These are phyloP conservation scores for Trametes punicea DNA, from an alignment of 768 basidiomycete species.

Conservation along the genomic window DNA sequence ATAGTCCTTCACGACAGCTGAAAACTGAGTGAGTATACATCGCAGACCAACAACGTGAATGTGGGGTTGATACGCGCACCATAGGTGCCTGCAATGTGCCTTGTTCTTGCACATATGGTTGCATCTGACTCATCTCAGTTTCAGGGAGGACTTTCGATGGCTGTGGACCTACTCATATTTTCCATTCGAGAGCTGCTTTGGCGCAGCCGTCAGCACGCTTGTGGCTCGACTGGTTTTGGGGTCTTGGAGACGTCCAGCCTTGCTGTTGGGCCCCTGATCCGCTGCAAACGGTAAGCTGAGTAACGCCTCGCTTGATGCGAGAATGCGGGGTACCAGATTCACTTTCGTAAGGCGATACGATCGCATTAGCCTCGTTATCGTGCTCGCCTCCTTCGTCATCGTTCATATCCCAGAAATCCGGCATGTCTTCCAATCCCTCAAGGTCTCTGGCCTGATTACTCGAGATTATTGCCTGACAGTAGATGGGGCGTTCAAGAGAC, in stretches of 20 bases:
- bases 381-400: conserved; percentile 19
- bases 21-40: not conserved
- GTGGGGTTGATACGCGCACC: conserved; percentile 39
- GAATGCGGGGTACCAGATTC: not conserved
- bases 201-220: not conserved
- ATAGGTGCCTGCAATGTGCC: conserved; percentile 67
- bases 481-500: conserved; percentile 8
- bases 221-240: not conserved
- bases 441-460: conserved; percentile 61
- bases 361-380: conserved; percentile 27
- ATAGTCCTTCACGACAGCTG: conserved; percentile 73
- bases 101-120: conserved; percentile 83
- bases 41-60: not conserved
- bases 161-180: conserved; percentile 51
- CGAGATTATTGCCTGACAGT: not conserved
- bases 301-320: too few species aligned
- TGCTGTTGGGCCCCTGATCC: not conserved
- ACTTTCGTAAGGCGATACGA: too few species aligned
- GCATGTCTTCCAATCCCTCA: conserved; percentile 62
- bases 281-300: not conserved
- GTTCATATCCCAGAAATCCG: conserved; percentile 61
- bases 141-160: not conserved
- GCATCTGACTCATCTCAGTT: conserved; percentile 47
- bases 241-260: not conserved
- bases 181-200: conserved; percentile 54